Percentiles rank a stretch among this genome's conserved stretches.
Evolutionary conservation across 2,329 filamentous ascomycete species (phyloP).

Genomic region (Penicillium janthinellum): DNA sequence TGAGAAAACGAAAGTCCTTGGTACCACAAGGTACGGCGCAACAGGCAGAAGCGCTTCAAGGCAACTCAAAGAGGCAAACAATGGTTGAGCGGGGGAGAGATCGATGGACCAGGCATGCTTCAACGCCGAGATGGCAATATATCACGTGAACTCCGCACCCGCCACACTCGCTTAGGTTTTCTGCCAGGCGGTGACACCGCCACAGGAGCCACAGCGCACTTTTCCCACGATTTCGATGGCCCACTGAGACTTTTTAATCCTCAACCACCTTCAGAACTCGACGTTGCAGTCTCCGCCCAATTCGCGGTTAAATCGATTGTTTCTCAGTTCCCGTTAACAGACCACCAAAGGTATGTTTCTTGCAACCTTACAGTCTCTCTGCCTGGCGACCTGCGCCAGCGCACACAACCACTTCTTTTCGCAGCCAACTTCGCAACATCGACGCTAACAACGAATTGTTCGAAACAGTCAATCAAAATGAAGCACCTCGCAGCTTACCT

Average conservation of each 20-base stretch:
- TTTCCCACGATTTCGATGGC: conserved; percentile 37
- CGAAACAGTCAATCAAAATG: conserved; percentile 67
- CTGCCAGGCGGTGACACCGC: conserved; percentile 32
- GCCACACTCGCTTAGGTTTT: conserved; percentile 44
- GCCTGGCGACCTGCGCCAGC: neutral
- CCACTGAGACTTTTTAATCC: conserved; percentile 29
- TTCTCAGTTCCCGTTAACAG: conserved; percentile 53
- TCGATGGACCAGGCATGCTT: conserved; percentile 6
- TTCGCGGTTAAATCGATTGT: conserved; percentile 99
- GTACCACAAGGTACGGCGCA: neutral
- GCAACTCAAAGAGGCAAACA: conserved; percentile 4
- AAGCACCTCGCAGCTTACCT: conserved; percentile 99
- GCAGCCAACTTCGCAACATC: conserved; percentile 12
- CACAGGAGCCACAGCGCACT: conserved; percentile 43
- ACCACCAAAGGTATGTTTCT: conserved; percentile 32
- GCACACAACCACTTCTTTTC: conserved; percentile 3
- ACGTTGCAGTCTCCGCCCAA: conserved; percentile 99
- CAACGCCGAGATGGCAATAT: conserved; percentile 26
- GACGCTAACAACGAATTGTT: conserved; percentile 23
- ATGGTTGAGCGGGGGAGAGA: conserved; percentile 16
- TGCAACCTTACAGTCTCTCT: neutral
- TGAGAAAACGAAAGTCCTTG: neutral
- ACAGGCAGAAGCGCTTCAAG: neutral
- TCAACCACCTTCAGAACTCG: conserved; percentile 67
- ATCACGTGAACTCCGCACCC: conserved; percentile 31